Percentiles rank a stretch among this genome's conserved stretches.
Evolutionary conservation across 1,139 yeast genomes (phyloP).

Genomic region (Hyphopichia buzzinii): DNA sequence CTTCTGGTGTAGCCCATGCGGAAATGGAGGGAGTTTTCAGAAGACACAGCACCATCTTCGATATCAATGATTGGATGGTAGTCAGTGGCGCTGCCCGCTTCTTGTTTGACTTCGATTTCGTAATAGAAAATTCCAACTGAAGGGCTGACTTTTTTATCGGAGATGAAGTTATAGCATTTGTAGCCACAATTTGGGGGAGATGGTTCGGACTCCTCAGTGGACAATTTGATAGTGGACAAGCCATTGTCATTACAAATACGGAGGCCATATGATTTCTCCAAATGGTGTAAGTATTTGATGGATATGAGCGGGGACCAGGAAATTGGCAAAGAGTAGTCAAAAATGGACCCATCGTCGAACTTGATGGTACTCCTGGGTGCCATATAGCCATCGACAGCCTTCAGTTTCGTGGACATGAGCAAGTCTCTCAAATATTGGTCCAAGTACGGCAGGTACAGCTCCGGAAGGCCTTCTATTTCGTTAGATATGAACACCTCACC

Average conservation of each 20-base stretch:
- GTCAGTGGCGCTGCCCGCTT: constrained; percentile 27
- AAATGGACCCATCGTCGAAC: constrained; percentile 21
- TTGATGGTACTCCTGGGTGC: constrained; percentile 27
- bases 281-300: constrained; percentile 18
- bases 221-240: constrained; percentile 26
- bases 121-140: constrained; percentile 37
- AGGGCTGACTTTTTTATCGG: constrained; percentile 32
- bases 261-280: constrained; percentile 23
- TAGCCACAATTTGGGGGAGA: constrained; percentile 4
- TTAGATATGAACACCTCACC: constrained; percentile 20
- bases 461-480: constrained; percentile 16
- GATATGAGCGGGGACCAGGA: constrained; percentile 42
- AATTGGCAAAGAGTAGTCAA: constrained; percentile 36
- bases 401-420: constrained; percentile 19
- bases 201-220: constrained; percentile 7
- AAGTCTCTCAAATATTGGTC: constrained; percentile 26
- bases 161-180: constrained; percentile 32
- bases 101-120: constrained; percentile 36
- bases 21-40: constrained; percentile 32
- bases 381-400: constrained; percentile 20
- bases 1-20: constrained; percentile 38
- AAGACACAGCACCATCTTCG: constrained; percentile 34
- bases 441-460: constrained; percentile 21
- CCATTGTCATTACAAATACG: constrained; percentile 27
- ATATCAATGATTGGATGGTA: constrained; percentile 32